Evolutionary conservation across 352 stramenopile genomes (phyloP), one percentile per base, ranked within the genome.

Genomic region (Globisporangium paroecandrum): DNA sequence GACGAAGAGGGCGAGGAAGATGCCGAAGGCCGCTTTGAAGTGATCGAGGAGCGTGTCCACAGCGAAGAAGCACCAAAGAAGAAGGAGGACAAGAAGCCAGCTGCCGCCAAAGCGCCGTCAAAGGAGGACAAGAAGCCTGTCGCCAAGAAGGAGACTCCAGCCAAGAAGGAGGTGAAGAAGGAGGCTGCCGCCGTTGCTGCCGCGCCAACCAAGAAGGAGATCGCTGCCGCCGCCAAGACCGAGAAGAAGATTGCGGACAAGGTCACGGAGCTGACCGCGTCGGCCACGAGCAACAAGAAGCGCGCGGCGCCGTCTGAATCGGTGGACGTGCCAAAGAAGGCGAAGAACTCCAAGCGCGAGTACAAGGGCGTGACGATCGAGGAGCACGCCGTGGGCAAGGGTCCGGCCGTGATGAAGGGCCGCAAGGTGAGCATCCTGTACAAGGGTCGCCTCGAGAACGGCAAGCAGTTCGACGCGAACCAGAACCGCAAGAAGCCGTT

Each of bases 401-500:
- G 87, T 47, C 71, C 76, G 32, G 53, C 71, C 41, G 81, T 89
- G 56, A 67, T 74, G 36, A 78, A 77, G 59, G 88, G 88, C 57
- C 79, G 79, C 64, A 93, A 94, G 73, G 83, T 94, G 20, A 83
- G 81, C 68, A 94, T 96, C 51, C 64, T 94, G 51, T 96, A 96
- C 77, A 81, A 78, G 25, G 88, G 88, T n/a, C 78, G 76, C 38
- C 79, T 96, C 34, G 81, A 75, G 64, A 96, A 95, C 71, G 87
- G 87, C 70, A 92, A 93, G 78, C 85, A 94, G 69, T 96, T 96
- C 58, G 88, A 95, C 66, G 77, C 86, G 60, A 73, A 71, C 55
- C 77, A 89, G 74, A 94, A 89, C 77, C 88, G 89, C 70, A 94
- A 93, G 74, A 85, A 82, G 63, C 87, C 89, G 59, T 96, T 96